These are phyloP conservation scores for Mycosarcoma maydis DNA, from an alignment of 1,284 basidiomycete species.

Conservation along the genomic window DNA sequence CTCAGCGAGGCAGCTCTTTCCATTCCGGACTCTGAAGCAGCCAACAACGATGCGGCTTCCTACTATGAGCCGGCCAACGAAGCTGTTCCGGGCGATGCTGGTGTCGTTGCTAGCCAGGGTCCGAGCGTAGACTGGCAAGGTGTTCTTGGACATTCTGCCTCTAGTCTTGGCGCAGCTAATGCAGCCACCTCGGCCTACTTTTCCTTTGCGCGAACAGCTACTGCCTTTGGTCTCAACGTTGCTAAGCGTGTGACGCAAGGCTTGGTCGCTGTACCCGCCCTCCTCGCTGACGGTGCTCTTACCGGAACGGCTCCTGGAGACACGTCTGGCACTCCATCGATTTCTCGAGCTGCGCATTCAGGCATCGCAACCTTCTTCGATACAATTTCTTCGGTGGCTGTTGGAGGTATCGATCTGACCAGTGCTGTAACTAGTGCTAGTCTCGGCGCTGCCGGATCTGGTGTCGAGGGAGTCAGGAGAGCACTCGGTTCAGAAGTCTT, in stretches of 20 bases:
- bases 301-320: conserved; percentile 42
- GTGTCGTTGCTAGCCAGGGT: conserved; percentile 13
- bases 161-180: conserved; percentile 47
- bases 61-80: conserved; percentile 21
- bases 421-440: conserved; percentile 54
- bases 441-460: conserved; percentile 52
- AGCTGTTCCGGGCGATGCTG: conserved; percentile 20
- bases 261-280: conserved; percentile 49
- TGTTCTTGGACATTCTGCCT: conserved; percentile 42
- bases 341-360: conserved; percentile 40
- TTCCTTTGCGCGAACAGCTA: conserved; percentile 46
- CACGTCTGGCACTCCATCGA: conserved; percentile 20
- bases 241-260: conserved; percentile 59
- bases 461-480: conserved; percentile 50
- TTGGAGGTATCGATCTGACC: conserved; percentile 58
- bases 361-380: conserved; percentile 59
- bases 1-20: conserved; percentile 51
- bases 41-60: conserved; percentile 12
- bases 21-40: conserved; percentile 52
- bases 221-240: conserved; percentile 49
- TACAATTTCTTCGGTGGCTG: conserved; percentile 49
- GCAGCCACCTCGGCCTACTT: conserved; percentile 57
- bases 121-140: conserved; percentile 37
- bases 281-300: conserved; percentile 50
- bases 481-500: conserved; percentile 56